Percentiles rank a stretch among this genome's conserved stretches.
phyloP scores from a whole-genome alignment of 805 yeast species.

The Starmerella geochares region DNA sequence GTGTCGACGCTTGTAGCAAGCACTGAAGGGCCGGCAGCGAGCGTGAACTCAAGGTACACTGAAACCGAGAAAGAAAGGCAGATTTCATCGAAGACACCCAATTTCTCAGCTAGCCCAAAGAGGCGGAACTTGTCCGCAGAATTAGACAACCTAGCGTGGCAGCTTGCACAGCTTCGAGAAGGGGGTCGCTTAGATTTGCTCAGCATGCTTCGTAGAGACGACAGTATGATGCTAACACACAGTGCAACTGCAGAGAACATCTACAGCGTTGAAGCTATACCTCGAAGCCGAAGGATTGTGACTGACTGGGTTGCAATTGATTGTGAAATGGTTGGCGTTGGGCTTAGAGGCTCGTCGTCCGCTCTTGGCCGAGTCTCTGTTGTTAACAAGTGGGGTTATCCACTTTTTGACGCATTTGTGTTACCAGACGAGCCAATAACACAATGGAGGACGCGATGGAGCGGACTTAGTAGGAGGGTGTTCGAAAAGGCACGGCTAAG shows the following conservation, averaged over 20 bases:
- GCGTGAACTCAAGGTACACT: too few relatives aligned
- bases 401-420: conserved; percentile 63
- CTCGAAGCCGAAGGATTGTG: neutral
- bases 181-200: neutral
- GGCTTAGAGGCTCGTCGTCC: conserved; percentile 36
- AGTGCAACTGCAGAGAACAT: neutral
- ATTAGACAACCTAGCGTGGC: neutral
- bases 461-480: conserved; percentile 66
- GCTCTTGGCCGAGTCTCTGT: conserved; percentile 80
- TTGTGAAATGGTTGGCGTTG: conserved; percentile 92
- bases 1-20: too few relatives aligned
- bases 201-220: neutral
- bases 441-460: conserved; percentile 89
- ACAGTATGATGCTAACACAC: neutral
- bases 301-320: conserved; percentile 52
- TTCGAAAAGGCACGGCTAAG: conserved; percentile 50
- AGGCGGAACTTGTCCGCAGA: too few relatives aligned
- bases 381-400: conserved; percentile 71
- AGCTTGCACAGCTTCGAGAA: neutral
- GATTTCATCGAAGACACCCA: too few relatives aligned
- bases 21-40: too few relatives aligned
- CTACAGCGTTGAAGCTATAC: neutral
- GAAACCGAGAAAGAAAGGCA: too few relatives aligned
- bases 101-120: too few relatives aligned
- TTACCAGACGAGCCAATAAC: conserved; percentile 54